phyloP scores from a whole-genome alignment of 2,329 filamentous ascomycete genomes.

The Fusarium circinatum region DNA sequence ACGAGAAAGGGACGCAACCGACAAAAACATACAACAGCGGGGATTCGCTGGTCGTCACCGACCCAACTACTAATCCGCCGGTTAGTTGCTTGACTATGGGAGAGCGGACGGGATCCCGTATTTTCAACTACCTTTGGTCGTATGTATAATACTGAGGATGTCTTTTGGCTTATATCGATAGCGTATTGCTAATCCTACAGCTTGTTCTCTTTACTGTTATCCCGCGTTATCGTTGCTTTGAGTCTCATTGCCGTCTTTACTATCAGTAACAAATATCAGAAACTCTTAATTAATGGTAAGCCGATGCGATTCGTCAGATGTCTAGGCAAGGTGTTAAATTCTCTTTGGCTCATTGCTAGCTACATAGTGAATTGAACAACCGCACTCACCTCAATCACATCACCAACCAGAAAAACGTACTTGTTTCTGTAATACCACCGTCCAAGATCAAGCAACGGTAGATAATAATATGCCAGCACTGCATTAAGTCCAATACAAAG shows the following conservation, averaged over 20 bases:
- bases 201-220: no score
- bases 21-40: conserved; percentile 8
- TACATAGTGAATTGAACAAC: background rate
- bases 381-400: rapidly evolving
- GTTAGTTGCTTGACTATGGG: conserved; percentile 7
- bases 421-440: rapidly evolving
- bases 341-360: no score
- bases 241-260: background rate
- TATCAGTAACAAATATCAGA: rapidly evolving
- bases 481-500: rapidly evolving
- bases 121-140: conserved; percentile 13
- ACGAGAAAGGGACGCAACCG: rapidly evolving
- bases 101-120: conserved; percentile 15
- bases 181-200: rapidly evolving
- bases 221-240: no score
- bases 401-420: background rate
- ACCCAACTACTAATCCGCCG: conserved; percentile 10
- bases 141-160: rapidly evolving
- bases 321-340: rapidly evolving
- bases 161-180: background rate
- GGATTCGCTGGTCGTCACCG: conserved; percentile 13
- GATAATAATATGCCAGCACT: rapidly evolving
- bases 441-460: no score
- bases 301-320: rapidly evolving
- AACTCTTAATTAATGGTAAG: rapidly evolving